phyloP scores from a whole-genome alignment of 306 rosid genomes.

The Geum urbanum region DNA sequence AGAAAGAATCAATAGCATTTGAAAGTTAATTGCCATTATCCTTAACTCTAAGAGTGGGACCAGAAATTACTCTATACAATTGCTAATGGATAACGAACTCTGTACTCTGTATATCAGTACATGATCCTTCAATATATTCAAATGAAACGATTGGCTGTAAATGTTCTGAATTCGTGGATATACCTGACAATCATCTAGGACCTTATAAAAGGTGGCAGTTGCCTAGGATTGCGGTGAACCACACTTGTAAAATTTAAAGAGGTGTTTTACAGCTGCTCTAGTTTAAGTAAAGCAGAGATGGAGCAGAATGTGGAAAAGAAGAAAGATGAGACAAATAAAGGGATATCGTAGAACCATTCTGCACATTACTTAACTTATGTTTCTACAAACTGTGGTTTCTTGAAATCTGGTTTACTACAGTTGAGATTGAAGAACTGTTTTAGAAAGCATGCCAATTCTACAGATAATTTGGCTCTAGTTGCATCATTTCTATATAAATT shows the following conservation, averaged over 20 bases:
- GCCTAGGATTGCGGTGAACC: background rate
- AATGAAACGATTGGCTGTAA: background rate
- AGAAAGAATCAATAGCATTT: background rate
- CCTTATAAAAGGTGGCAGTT: background rate
- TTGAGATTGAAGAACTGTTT: background rate
- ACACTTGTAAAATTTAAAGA: background rate
- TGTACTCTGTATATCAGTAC: background rate
- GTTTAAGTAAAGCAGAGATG: background rate
- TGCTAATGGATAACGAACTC: background rate
- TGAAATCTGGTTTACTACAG: background rate
- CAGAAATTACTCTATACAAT: background rate
- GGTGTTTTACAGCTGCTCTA: background rate
- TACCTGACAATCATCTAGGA: background rate
- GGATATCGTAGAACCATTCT: background rate
- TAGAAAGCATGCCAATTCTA: background rate
- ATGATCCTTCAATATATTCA: background rate
- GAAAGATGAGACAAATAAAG: background rate
- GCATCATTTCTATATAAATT: background rate
- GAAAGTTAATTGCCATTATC: background rate
- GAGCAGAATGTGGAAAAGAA: background rate
- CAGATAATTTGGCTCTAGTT: background rate
- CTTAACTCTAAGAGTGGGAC: background rate
- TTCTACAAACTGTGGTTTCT: background rate
- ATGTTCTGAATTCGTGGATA: background rate
- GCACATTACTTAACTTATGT: background rate